Evolutionary conservation across 192 early-diverging fungal genomes (phyloP).

Genomic region (Gaertneriomyces semiglobifer): DNA sequence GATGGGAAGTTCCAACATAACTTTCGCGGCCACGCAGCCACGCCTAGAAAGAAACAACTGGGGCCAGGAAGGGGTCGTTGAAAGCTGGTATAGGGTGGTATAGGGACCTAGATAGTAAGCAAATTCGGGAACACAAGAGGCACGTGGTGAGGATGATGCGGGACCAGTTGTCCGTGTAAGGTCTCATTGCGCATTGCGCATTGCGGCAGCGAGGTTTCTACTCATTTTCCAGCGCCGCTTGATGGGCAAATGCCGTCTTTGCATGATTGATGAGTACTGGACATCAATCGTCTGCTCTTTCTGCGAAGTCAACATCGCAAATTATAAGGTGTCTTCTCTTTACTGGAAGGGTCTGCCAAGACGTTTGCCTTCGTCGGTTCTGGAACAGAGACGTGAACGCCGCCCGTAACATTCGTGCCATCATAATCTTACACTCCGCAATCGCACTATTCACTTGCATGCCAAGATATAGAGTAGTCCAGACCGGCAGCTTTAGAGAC

Average conservation of each 20-base stretch:
- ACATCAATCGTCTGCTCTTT: slow-evolving; percentile 3
- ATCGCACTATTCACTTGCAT: too few species aligned
- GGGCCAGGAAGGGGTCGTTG: background rate
- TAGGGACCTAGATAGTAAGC: background rate
- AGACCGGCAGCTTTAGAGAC: too few species aligned
- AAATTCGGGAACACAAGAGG: too few species aligned
- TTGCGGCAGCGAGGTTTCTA: too few species aligned
- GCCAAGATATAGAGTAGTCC: too few species aligned
- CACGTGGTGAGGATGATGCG: too few species aligned
- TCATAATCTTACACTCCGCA: too few species aligned
- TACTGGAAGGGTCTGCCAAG: background rate
- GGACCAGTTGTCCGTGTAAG: too few species aligned
- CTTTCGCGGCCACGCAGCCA: background rate
- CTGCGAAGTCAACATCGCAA: slow-evolving; percentile 1
- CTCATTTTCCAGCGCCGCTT: too few species aligned
- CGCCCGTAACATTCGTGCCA: slow-evolving; percentile 6
- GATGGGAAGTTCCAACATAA: background rate
- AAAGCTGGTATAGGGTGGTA: background rate
- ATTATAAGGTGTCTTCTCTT: background rate
- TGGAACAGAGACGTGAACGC: slow-evolving; percentile 3
- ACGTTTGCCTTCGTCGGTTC: background rate
- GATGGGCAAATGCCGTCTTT: too few species aligned
- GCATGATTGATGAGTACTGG: slow-evolving; percentile 2
- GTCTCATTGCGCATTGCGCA: too few species aligned
- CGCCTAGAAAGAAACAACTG: background rate